Evolutionary conservation across 805 yeast genomes (phyloP).

Genomic region (Lipomyces spencermartinsiae): DNA sequence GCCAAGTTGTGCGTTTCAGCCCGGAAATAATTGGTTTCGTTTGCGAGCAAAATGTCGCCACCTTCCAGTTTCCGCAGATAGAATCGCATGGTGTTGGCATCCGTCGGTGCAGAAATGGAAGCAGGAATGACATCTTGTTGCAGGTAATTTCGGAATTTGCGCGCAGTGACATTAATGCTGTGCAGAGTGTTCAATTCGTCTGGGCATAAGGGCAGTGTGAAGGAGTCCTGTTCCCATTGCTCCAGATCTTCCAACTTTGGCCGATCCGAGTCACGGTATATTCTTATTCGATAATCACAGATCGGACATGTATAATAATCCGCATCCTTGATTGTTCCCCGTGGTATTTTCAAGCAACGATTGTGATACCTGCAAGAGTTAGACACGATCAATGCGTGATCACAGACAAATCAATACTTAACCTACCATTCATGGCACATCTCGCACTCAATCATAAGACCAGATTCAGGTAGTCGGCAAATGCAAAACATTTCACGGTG

Average conservation of each 20-base stretch:
- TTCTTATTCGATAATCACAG: conserved; percentile 51
- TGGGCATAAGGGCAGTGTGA: conserved; percentile 45
- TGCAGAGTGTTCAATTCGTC: conserved; percentile 44
- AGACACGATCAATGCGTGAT: not conserved
- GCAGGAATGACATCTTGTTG: conserved; percentile 20
- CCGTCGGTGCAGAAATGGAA: conserved; percentile 5
- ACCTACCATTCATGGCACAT: conserved; percentile 85
- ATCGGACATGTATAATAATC: conserved; percentile 60
- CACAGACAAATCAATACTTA: conserved; percentile 48
- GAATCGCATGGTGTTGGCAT: conserved; percentile 47
- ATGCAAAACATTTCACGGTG: conserved; percentile 48
- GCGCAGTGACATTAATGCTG: not conserved
- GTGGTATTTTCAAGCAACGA: conserved; percentile 64
- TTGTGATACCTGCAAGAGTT: conserved; percentile 58
- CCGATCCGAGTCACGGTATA: conserved; percentile 47
- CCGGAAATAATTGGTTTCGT: conserved; percentile 43
- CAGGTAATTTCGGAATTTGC: conserved; percentile 12
- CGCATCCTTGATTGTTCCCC: conserved; percentile 43
- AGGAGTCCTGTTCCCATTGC: conserved; percentile 43
- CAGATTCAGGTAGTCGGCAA: conserved; percentile 69
- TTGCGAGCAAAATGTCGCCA: conserved; percentile 46
- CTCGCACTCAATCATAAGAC: conserved; percentile 89
- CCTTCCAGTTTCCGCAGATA: conserved; percentile 59
- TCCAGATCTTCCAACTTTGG: conserved; percentile 49
- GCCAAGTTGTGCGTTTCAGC: not conserved